Evolutionary conservation across 148 eudicot species (phyloP).

Genomic region (Rhododendron ferrugineum): DNA sequence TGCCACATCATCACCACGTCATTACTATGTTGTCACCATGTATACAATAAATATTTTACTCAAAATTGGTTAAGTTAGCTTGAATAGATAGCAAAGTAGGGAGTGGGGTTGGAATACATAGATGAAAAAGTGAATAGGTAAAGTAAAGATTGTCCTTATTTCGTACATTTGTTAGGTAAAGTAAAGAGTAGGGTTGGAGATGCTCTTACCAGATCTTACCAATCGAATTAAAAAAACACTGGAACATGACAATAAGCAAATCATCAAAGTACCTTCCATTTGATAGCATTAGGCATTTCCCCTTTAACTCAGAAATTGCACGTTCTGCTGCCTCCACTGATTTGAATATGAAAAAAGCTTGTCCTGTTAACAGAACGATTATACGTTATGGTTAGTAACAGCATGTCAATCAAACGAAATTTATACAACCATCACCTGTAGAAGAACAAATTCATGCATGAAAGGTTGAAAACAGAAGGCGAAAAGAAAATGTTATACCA

Average conservation of each 20-base stretch:
- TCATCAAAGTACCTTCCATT: conserved; percentile 35
- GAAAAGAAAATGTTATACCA: conserved; percentile 28
- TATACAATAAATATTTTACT: too few relatives aligned
- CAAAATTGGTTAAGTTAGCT: too few relatives aligned
- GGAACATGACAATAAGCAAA: conserved; percentile 1
- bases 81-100: too few relatives aligned
- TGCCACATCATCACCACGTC: too few relatives aligned
- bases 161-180: too few relatives aligned
- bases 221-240: neutral
- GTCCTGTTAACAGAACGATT: conserved; percentile 30
- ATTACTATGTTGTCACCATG: too few relatives aligned
- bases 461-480: neutral
- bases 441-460: neutral
- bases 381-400: neutral
- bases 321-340: conserved; percentile 42
- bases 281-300: conserved; percentile 44
- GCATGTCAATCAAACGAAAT: neutral
- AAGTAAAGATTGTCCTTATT: too few relatives aligned
- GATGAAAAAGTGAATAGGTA: too few relatives aligned
- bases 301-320: conserved; percentile 32
- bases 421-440: neutral
- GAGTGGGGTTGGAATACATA: too few relatives aligned
- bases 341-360: conserved; percentile 52
- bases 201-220: neutral
- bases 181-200: too few relatives aligned